These are phyloP conservation scores for Spathaspora sp. DNA, from an alignment of 1,139 yeast species.

Conservation along the genomic window DNA sequence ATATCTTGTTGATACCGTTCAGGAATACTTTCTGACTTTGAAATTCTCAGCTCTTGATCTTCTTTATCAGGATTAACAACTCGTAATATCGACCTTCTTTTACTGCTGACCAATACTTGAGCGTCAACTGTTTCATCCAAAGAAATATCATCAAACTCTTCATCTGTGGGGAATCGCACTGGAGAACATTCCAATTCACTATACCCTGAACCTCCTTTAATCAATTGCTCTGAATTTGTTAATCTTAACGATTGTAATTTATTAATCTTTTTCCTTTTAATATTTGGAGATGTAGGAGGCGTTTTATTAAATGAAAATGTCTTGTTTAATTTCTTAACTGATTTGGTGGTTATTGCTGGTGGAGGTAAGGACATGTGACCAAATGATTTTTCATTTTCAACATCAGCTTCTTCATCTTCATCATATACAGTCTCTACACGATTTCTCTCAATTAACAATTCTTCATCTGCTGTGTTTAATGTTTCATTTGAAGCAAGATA, in stretches of 20 bases:
- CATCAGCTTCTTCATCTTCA: constrained; percentile 4
- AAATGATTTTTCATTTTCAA: constrained; percentile 1
- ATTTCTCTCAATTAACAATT: constrained; percentile 1
- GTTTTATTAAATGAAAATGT: constrained; percentile 21
- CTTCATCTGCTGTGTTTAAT: constrained; percentile 14
- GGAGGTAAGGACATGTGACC: constrained; percentile 1
- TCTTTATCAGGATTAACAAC: constrained; percentile 63
- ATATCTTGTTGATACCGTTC: constrained; percentile 2
- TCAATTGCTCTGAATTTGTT: constrained; percentile 13
- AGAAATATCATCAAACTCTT: constrained; percentile 20
- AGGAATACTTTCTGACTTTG: not conserved
- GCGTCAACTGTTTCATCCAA: constrained; percentile 58
- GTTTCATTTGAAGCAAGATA: constrained; percentile 28
- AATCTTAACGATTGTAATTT: constrained; percentile 11
- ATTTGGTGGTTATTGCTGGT: constrained; percentile 8
- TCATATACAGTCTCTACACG: constrained; percentile 3
- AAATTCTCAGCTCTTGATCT: not conserved
- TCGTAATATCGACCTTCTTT: constrained; percentile 59
- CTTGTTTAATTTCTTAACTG: constrained; percentile 14
- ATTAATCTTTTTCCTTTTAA: constrained; percentile 12
- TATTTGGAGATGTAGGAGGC: constrained; percentile 15
- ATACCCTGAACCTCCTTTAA: not conserved
- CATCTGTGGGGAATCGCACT: constrained; percentile 5
- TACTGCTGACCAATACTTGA: constrained; percentile 73
- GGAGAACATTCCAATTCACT: constrained; percentile 6